phyloP scores from a whole-genome alignment of 441 rosid species.

The Populus hybrid region DNA sequence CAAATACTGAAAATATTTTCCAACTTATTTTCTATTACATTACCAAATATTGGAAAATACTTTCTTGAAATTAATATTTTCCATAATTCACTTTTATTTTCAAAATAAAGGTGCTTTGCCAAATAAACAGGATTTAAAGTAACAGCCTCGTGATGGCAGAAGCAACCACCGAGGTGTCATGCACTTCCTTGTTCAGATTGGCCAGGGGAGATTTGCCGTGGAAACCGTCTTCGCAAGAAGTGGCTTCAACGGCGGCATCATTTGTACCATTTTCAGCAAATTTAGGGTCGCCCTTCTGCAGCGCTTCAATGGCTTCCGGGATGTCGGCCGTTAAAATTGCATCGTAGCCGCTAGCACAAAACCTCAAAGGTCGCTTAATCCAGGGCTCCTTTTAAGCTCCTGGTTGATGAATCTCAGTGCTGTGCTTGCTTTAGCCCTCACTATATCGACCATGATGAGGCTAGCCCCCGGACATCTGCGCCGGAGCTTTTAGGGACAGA shows the following conservation, averaged over 20 bases:
- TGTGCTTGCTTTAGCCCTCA: conserved; percentile 15
- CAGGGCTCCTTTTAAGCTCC: background rate
- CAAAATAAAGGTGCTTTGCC: too few relatives aligned
- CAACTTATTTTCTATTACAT: too few relatives aligned
- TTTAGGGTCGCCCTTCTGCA: conserved; percentile 22
- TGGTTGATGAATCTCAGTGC: conserved; percentile 16
- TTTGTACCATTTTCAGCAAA: conserved; percentile 22
- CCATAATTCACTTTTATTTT: too few relatives aligned
- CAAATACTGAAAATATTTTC: too few relatives aligned
- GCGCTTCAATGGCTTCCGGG: conserved; percentile 23
- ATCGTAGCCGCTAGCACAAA: conserved; percentile 23
- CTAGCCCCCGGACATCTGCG: conserved; percentile 25
- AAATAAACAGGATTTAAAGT: background rate
- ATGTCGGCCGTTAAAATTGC: conserved; percentile 21
- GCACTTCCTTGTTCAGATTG: conserved; percentile 21
- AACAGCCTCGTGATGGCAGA: conserved; percentile 21
- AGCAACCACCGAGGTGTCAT: conserved; percentile 25
- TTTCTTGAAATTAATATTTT: too few relatives aligned
- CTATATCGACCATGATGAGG: conserved; percentile 19
- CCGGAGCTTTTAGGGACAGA: conserved; percentile 19
- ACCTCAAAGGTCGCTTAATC: conserved; percentile 8
- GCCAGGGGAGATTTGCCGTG: conserved; percentile 26
- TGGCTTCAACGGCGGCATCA: conserved; percentile 32
- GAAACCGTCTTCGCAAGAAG: conserved; percentile 28
- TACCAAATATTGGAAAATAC: too few relatives aligned